phyloP scores from a whole-genome alignment of 352 stramenopile species.

The Pythium brassicae region DNA sequence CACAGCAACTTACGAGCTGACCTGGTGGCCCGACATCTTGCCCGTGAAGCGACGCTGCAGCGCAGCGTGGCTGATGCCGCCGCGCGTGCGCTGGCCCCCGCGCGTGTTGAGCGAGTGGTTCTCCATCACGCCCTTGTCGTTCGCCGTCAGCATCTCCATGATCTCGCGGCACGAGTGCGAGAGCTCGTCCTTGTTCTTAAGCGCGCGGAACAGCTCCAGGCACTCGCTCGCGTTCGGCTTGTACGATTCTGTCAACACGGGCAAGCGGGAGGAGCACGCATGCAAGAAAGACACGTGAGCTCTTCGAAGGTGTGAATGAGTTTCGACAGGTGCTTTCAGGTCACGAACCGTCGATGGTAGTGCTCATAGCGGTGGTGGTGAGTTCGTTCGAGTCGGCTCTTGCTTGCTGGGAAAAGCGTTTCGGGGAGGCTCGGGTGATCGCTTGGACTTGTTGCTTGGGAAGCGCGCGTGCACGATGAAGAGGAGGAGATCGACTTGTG shows the following conservation, averaged over 20 bases:
- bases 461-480: no score
- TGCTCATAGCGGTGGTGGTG: slow-evolving; percentile 13
- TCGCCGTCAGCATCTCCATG: slow-evolving; percentile 61
- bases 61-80: slow-evolving; percentile 67
- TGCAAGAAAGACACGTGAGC: no score
- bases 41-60: slow-evolving; percentile 77
- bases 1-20: slow-evolving; percentile 21
- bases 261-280: no score
- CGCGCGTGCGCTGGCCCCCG: slow-evolving; percentile 50
- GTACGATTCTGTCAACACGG: slow-evolving; percentile 18
- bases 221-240: slow-evolving; percentile 45
- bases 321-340: no score
- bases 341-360: slow-evolving; percentile 33
- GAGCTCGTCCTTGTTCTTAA: slow-evolving; percentile 84
- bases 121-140: slow-evolving; percentile 61
- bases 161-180: slow-evolving; percentile 67
- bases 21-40: slow-evolving; percentile 73
- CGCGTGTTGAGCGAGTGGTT: slow-evolving; percentile 65
- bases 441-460: no score
- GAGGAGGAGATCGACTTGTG: no score
- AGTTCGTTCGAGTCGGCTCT: neutral
- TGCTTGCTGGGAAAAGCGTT: neutral
- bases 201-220: slow-evolving; percentile 59
- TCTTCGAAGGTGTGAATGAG: no score
- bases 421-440: no score